Conservation (phyloP, 371 early-diverging fungal species). For the Rhizomucor pusillus region DNA sequence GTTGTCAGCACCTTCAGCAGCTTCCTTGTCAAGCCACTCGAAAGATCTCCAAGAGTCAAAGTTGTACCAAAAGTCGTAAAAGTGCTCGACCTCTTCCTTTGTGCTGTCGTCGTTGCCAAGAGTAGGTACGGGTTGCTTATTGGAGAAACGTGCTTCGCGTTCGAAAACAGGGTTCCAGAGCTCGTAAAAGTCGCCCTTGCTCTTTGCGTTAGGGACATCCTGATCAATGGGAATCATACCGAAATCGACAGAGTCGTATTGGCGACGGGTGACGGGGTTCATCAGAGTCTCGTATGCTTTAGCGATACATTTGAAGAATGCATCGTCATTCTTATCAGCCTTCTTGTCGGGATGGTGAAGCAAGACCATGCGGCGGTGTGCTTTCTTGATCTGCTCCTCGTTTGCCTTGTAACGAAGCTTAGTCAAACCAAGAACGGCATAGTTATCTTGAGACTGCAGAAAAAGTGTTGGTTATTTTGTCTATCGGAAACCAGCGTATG, state of each 20-base stretch:
- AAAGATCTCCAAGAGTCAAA: conserved; percentile 98
- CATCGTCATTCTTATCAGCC: conserved; percentile 86
- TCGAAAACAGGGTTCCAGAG: conserved; percentile 87
- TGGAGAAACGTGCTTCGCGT: conserved; percentile 92
- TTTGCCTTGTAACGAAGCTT: conserved; percentile 80
- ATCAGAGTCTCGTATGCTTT: conserved; percentile 95
- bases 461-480: neutral
- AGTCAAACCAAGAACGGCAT: conserved; percentile 81
- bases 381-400: conserved; percentile 79
- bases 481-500: neutral
- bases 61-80: conserved; percentile 97
- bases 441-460: conserved; percentile 76
- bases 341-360: conserved; percentile 91
- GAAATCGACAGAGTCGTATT: conserved; percentile 96
- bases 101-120: conserved; percentile 74
- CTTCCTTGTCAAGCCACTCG: conserved; percentile 97
- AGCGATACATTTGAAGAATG: conserved; percentile 98
- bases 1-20: conserved; percentile 84
- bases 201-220: conserved; percentile 69
- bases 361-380: conserved; percentile 84
- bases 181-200: conserved; percentile 86
- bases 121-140: conserved; percentile 78
- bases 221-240: conserved; percentile 55
- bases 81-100: conserved; percentile 85
- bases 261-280: conserved; percentile 89